Conservation (phyloP, 176 grass and related monocot species). For the Oryza glaberrima region DNA sequence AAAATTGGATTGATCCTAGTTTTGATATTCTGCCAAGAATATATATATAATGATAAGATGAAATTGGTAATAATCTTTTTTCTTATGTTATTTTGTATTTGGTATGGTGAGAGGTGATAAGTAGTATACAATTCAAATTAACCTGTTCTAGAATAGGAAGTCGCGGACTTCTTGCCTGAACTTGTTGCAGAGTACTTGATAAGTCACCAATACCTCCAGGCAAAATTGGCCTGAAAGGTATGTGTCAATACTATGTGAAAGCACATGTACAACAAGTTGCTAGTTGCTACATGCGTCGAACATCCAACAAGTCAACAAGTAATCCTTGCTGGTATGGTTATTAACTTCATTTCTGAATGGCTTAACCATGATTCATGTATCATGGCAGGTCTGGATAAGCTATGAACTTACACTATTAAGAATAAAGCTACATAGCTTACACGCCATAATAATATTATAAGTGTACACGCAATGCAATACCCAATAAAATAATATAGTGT, state of each 20-base stretch:
- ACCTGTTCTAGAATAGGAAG: slow-evolving; percentile 63
- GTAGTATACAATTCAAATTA: slow-evolving; percentile 16
- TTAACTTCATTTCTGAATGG: no score
- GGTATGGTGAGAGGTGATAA: slow-evolving; percentile 9
- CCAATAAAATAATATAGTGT: not conserved
- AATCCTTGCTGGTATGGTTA: not conserved
- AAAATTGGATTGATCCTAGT: slow-evolving; percentile 72
- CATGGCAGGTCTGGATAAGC: slow-evolving; percentile 15
- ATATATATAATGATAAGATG: slow-evolving; percentile 25
- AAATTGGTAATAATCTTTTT: not conserved
- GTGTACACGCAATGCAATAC: not conserved
- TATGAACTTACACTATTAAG: not conserved
- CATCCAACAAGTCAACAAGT: slow-evolving; percentile 7
- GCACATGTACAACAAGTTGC: not conserved
- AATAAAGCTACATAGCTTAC: slow-evolving; percentile 11
- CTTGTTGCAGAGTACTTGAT: slow-evolving; percentile 63
- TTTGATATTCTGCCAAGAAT: slow-evolving; percentile 64
- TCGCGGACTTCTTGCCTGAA: slow-evolving; percentile 69
- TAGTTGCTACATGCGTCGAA: slow-evolving; percentile 16
- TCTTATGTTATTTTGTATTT: not conserved
- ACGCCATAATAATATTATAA: not conserved
- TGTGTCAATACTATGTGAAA: slow-evolving; percentile 34
- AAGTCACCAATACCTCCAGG: slow-evolving; percentile 69
- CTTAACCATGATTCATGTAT: not conserved
- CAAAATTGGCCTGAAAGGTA: slow-evolving; percentile 65